A percentile compares a stretch with the other conserved stretches of the same genome.
phyloP scores from a whole-genome alignment of 768 basidiomycete genomes.

The Trametes cubensis region DNA sequence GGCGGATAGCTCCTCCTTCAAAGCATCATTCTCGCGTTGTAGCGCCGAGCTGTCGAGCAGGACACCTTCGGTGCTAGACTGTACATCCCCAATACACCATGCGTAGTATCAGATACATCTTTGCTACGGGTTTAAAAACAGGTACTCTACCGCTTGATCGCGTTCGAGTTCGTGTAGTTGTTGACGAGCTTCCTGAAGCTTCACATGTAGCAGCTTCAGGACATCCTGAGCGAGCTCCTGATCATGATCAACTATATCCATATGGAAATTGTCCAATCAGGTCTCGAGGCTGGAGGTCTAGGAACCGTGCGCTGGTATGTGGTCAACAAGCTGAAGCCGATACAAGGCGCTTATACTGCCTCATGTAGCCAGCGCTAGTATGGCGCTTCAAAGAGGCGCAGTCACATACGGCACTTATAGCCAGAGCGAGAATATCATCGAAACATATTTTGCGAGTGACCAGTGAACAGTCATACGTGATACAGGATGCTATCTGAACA shows the following conservation, averaged over 20 bases:
- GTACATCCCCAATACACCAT: neutral
- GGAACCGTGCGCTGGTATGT: too few species aligned
- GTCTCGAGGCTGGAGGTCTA: too few species aligned
- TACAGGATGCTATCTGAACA: constrained; percentile 8
- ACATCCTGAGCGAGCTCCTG: constrained; percentile 17
- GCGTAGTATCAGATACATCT: too few species aligned
- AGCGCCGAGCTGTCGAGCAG: neutral
- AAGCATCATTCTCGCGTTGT: neutral
- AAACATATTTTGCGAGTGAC: neutral
- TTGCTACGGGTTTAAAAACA: too few species aligned
- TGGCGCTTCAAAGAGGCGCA: too few species aligned
- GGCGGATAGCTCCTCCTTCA: neutral
- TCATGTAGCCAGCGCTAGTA: too few species aligned
- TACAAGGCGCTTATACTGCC: too few species aligned
- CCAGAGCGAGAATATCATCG: too few species aligned
- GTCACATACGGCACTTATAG: too few species aligned
- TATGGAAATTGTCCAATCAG: neutral
- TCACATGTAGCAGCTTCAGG: constrained; percentile 11
- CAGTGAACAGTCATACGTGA: neutral
- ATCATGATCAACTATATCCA: constrained; percentile 14
- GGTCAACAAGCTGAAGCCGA: too few species aligned
- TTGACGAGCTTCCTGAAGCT: constrained; percentile 14
- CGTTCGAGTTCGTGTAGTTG: constrained; percentile 4
- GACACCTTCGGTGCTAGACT: neutral
- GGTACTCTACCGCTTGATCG: neutral